Percentiles rank a stretch among this genome's conserved stretches.
These are phyloP conservation scores for Yarrowia porcina DNA, from an alignment of 805 yeast genomes.

Conservation along the genomic window DNA sequence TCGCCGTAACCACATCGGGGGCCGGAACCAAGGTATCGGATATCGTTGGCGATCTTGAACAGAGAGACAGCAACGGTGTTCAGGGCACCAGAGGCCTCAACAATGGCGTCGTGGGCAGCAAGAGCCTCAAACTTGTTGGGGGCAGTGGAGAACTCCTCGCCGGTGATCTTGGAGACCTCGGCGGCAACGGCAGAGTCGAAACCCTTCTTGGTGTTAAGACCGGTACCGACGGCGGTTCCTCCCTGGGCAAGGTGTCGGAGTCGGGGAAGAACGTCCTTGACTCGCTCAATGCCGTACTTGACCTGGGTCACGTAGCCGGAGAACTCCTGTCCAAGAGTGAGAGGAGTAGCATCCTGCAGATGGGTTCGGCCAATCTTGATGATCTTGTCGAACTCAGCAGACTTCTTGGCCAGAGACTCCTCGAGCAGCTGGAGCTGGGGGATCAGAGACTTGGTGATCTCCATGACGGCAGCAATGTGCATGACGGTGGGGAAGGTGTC, in stretches of 20 bases:
- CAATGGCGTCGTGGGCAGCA: conserved; percentile 98
- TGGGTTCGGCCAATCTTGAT: conserved; percentile 99
- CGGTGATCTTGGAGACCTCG: conserved; percentile 81
- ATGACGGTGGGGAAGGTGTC: conserved; percentile 99
- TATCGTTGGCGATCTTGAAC: conserved; percentile 96
- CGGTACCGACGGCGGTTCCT: conserved; percentile 99
- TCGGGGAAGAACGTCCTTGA: conserved; percentile 71
- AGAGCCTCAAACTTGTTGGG: conserved; percentile 99
- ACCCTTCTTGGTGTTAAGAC: conserved; percentile 89
- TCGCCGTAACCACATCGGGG: conserved; percentile 99
- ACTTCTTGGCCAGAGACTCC: conserved; percentile 71
- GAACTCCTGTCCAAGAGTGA: conserved; percentile 97
- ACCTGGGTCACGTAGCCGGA: conserved; percentile 94
- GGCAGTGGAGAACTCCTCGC: conserved; percentile 85
- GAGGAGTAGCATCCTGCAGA: conserved; percentile 97
- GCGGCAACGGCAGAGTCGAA: conserved; percentile 84
- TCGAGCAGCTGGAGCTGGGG: conserved; percentile 79
- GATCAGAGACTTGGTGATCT: conserved; percentile 67
- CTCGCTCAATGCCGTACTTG: conserved; percentile 83
- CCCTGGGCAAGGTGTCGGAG: conserved; percentile 91
- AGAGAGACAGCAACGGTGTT: conserved; percentile 92
- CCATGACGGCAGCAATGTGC: conserved; percentile 98
- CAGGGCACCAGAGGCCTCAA: conserved; percentile 95
- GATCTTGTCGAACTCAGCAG: conserved; percentile 80
- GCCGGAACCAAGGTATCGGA: conserved; percentile 96